These are phyloP conservation scores for Quercus gilva DNA, from an alignment of 306 rosid genomes.

Conservation along the genomic window DNA sequence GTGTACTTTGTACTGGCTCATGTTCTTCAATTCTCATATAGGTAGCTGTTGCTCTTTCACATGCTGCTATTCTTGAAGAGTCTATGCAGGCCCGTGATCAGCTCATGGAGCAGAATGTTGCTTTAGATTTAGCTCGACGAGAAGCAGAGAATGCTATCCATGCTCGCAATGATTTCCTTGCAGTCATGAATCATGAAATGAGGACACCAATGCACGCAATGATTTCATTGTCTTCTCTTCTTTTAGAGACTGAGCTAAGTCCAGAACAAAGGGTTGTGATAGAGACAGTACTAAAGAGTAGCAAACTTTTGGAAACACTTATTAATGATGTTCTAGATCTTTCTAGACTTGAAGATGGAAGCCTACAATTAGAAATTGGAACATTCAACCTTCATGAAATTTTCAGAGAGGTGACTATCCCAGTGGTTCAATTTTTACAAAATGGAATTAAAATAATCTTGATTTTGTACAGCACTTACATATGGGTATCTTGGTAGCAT, in stretches of 20 bases:
- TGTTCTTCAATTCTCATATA: constrained; percentile 22
- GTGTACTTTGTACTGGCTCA: constrained; percentile 5
- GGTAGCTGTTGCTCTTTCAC: constrained; percentile 99
- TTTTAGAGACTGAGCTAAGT: constrained; percentile 76
- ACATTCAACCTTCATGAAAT: constrained; percentile 72
- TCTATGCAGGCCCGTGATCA: constrained; percentile 89
- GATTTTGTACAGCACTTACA: neutral
- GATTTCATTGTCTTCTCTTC: constrained; percentile 83
- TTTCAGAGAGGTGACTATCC: constrained; percentile 59
- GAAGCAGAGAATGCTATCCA: constrained; percentile 92
- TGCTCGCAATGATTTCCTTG: constrained; percentile 88
- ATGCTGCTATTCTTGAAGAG: constrained; percentile 94
- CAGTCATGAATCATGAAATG: constrained; percentile 98
- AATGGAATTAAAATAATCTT: constrained; percentile 6
- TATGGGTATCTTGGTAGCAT: neutral
- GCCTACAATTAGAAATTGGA: constrained; percentile 71
- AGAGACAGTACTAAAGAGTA: constrained; percentile 78
- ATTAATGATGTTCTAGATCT: constrained; percentile 88
- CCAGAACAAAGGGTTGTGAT: constrained; percentile 85
- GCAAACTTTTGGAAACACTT: constrained; percentile 79
- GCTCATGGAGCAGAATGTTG: constrained; percentile 79
- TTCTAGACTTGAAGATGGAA: constrained; percentile 93
- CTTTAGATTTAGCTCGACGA: constrained; percentile 77
- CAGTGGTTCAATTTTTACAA: constrained; percentile 14
- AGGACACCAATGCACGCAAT: constrained; percentile 94